These are phyloP conservation scores for Xanthoconium purpureum DNA, from an alignment of 768 basidiomycete genomes.

Conservation along the genomic window DNA sequence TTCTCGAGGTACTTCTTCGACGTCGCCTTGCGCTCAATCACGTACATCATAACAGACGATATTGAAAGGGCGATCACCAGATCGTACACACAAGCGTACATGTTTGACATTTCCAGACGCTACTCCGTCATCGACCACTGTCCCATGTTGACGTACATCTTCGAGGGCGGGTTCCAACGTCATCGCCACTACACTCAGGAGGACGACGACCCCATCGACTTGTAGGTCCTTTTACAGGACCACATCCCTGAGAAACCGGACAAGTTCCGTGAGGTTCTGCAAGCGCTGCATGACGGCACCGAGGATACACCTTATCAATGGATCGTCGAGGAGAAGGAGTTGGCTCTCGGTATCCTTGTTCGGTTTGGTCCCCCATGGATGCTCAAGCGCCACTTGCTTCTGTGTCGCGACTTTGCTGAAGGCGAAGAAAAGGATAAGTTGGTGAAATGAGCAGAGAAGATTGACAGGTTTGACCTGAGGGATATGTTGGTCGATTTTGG, in stretches of 20 bases:
- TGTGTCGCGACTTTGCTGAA: slow-evolving; percentile 19
- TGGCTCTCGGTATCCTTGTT: slow-evolving; percentile 22
- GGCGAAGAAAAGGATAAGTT: slow-evolving; percentile 15
- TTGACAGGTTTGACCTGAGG: slow-evolving; percentile 22
- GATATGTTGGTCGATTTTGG: slow-evolving; percentile 22
- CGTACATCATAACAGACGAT: slow-evolving; percentile 25
- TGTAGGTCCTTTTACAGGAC: slow-evolving; percentile 17
- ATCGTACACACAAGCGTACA: slow-evolving; percentile 23
- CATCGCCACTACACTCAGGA: slow-evolving; percentile 24
- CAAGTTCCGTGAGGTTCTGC: slow-evolving; percentile 21
- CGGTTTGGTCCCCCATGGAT: slow-evolving; percentile 26
- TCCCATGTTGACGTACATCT: slow-evolving; percentile 29
- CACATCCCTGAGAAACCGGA: slow-evolving; percentile 21
- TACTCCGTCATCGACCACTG: slow-evolving; percentile 23
- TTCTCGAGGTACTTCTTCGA: slow-evolving; percentile 22
- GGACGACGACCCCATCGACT: slow-evolving; percentile 25
- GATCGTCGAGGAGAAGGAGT: slow-evolving; percentile 25
- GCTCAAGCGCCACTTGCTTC: slow-evolving; percentile 25
- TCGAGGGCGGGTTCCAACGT: slow-evolving; percentile 28
- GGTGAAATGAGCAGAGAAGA: slow-evolving; percentile 13
- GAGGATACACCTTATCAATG: slow-evolving; percentile 23
- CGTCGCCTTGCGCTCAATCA: slow-evolving; percentile 29
- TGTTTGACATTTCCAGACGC: slow-evolving; percentile 28
- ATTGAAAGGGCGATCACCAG: slow-evolving; percentile 22
- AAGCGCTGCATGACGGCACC: slow-evolving; percentile 26